Evolutionary conservation across 2,329 filamentous ascomycete genomes (phyloP).

Genomic region (Alternaria sp.): DNA sequence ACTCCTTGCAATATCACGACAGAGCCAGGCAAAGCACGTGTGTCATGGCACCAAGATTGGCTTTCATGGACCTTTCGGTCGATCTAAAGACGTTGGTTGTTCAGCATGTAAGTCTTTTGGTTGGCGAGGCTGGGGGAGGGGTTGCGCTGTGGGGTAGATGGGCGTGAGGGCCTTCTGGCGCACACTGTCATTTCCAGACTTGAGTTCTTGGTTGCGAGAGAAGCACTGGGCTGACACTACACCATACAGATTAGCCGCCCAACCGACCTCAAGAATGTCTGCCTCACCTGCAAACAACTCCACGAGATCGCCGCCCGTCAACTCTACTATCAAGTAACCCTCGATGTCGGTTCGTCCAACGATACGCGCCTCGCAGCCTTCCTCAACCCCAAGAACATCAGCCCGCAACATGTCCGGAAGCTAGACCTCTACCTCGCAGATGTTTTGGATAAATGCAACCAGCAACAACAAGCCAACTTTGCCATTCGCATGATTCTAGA

Average conservation of each 20-base stretch:
- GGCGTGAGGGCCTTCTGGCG: not conserved
- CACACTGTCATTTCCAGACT: not conserved
- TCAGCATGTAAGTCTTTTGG: slow-evolving; percentile 45
- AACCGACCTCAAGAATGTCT: slow-evolving; percentile 59
- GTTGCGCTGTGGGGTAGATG: not conserved
- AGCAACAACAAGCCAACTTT: slow-evolving; percentile 57
- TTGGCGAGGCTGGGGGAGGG: slow-evolving; percentile 2
- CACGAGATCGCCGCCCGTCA: slow-evolving; percentile 57
- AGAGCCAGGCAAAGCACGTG: not conserved
- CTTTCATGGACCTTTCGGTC: slow-evolving; percentile 49
- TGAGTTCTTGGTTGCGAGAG: not conserved
- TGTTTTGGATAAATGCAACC: slow-evolving; percentile 55
- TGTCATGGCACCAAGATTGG: slow-evolving; percentile 39
- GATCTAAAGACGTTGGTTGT: slow-evolving; percentile 54
- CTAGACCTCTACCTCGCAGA: slow-evolving; percentile 58
- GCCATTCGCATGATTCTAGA: slow-evolving; percentile 60
- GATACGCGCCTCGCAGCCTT: slow-evolving; percentile 57
- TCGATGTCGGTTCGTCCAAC: slow-evolving; percentile 57
- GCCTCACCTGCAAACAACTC: slow-evolving; percentile 58
- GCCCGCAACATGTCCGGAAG: slow-evolving; percentile 57
- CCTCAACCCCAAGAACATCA: slow-evolving; percentile 58
- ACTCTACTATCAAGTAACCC: slow-evolving; percentile 58
- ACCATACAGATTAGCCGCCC: slow-evolving; percentile 54
- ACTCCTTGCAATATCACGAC: not conserved
- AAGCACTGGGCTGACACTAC: slow-evolving; percentile 7